Base-by-base conservation (phyloP, 1,284 basidiomycete species). In the Cutaneotrichosporon dermatis region DNA sequence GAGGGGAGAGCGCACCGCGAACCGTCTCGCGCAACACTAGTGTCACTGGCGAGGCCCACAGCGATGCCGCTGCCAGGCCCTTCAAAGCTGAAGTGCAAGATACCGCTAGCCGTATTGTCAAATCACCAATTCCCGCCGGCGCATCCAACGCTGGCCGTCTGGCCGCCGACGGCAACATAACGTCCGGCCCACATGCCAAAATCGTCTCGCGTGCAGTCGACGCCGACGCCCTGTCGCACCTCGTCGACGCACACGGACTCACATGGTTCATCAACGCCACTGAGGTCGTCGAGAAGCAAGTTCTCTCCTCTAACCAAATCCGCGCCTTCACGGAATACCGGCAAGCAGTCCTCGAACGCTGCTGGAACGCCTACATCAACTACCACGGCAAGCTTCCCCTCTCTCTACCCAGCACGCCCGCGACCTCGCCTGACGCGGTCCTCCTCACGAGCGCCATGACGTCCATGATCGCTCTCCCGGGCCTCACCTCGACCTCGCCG, bases 241-340 rank as follows among this genome's bases (percentile, higher is more conserved):
- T 48, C 5, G 48, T 61, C 0, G 56, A 61, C 16, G 39, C 44
- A 33, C 54, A 61, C 43, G 56, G 60, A 12, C 40, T 61, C 37
- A 58, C 60, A 25, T 61, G 60, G 60, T 61, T 61, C 40, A 61
- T 61, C n/a, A 52, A 57, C 16, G 60, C 60, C 2, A 54, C 46
- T 10, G 60, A 61, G 36, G 56, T 55, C 2, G 42, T 57, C 44
- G 60, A 58, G 36, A 39, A 48, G n/a, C 56, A 61, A 15, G 50
- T 59, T 15, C 39, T 58, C 39, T 34, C 42, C 11, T 58, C 60
- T 4, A 54, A 61, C 39, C 60, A 51, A 16, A 49, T 50, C 11
- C 55, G 60, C 10, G 49, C 60, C n/a, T 58, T 55, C n/a, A 42
- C 52, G 6, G 56, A 61, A 13, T 54, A 57, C 39, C 48, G 55